A percentile compares a stretch with the other conserved stretches of the same genome.
Conservation (phyloP, 2,329 filamentous ascomycete species). For the Epichloe coenophiala region DNA sequence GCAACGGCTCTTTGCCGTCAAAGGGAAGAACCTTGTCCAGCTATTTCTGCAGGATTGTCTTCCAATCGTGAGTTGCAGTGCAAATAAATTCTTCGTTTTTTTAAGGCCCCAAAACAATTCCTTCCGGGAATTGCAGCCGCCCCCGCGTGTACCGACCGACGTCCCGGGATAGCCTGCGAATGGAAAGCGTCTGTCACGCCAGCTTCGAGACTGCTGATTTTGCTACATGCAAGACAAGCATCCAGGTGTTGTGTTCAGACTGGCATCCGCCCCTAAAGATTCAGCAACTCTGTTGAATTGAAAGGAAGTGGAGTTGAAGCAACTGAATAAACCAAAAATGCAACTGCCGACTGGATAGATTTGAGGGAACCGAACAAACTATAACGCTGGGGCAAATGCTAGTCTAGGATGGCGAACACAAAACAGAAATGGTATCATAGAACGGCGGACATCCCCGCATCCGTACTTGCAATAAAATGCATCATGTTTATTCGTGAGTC, state of each 20-base stretch:
- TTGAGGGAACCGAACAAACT: neutral
- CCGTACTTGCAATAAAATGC: neutral
- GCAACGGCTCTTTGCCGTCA: no score
- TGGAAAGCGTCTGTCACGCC: neutral
- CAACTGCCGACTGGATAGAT: neutral
- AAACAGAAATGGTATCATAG: constrained; percentile 1
- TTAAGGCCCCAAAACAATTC: no score
- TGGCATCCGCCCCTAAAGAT: neutral
- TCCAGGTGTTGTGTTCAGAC: neutral
- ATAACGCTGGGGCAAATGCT: neutral
- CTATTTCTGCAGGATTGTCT: no score
- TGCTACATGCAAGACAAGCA: neutral
- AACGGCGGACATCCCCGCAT: neutral
- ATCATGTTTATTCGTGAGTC: constrained; percentile 3
- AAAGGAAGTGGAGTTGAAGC: neutral
- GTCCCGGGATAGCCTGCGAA: no score
- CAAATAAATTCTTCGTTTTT: no score
- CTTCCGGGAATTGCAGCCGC: neutral
- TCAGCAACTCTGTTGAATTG: neutral
- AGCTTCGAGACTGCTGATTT: neutral
- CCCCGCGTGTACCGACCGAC: no score
- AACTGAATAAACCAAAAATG: neutral
- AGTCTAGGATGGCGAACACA: constrained; percentile 7
- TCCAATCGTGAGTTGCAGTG: no score
- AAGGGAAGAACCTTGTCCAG: no score